These are phyloP conservation scores for Epichloe scottii DNA, from an alignment of 2,329 filamentous ascomycete genomes.

Conservation along the genomic window DNA sequence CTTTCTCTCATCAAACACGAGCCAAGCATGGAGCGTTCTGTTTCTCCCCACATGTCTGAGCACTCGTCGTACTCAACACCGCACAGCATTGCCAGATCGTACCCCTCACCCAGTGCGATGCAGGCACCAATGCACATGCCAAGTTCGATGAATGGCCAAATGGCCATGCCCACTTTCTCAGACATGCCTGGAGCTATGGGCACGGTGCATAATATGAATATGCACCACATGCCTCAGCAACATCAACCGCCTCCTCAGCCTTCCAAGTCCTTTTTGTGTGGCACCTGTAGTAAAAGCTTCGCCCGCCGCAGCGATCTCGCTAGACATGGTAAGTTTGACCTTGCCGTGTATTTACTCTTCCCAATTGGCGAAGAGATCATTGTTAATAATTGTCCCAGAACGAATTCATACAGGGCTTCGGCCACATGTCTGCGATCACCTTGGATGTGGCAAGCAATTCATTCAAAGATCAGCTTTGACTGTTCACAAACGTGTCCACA, in stretches of 20 bases:
- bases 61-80: constrained; percentile 42
- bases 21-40: constrained; percentile 37
- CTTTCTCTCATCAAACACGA: constrained; percentile 23
- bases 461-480: constrained; percentile 94
- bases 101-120: constrained; percentile 42
- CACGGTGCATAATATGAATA: constrained; percentile 23
- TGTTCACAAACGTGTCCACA: constrained; percentile 90
- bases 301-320: constrained; percentile 87
- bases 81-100: constrained; percentile 35
- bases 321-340: constrained; percentile 65
- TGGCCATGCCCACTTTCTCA: constrained; percentile 30
- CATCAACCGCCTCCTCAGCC: constrained; percentile 24
- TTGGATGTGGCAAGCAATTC: constrained; percentile 86
- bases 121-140: constrained; percentile 35
- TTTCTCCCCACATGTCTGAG: constrained; percentile 47
- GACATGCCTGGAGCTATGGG: constrained; percentile 21
- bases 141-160: constrained; percentile 27
- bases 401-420: constrained; percentile 87
- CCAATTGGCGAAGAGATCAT: neutral
- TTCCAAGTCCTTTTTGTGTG: constrained; percentile 71
- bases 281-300: constrained; percentile 82
- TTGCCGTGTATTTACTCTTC: neutral
- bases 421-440: constrained; percentile 84
- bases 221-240: constrained; percentile 25
- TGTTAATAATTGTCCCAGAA: constrained; percentile 43